Evolutionary conservation across 257 asterid genomes (phyloP), one percentile per base, ranked within the genome.

Genomic region (Leonotis leonurus): DNA sequence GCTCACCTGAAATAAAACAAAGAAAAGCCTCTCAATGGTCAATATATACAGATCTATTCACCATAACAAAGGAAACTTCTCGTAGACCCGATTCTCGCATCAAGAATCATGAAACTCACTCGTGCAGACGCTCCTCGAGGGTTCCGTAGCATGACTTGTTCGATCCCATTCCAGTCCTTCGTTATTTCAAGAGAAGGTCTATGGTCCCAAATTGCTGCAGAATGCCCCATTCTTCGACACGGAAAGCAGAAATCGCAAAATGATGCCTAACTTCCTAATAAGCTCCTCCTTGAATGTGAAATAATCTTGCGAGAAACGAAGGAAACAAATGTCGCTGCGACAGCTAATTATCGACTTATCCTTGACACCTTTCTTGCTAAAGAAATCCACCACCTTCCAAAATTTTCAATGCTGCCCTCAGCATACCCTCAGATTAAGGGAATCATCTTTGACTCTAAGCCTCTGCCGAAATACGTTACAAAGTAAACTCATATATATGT

Each of bases 101-200:
- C 13, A 54, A 44, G 22, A 69, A 59, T n/a, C 53, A 69, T 21
- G 70, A 67, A 76, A 75, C 89, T 75, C 63, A 92, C 99, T 80
- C 83, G 76, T 3, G 86, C 95, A 36, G 91, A 92, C 1, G 99
- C 91, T 29, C 99, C 99, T 16, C 70, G 85, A 69, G 84, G 83
- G 70, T 73, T 92, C 69, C 95, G 78, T 59, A 92, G 96, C 67
- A 80, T 69, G 54, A 92, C 86, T 78, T 86, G 98, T 22, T 83
- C 93, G 32, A 86, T 83, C 77, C 98, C 98, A 70, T 84, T 88
- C 90, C 90, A 80, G 55, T 88, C 97, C 73, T 86, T 92, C 1
- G 86, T 80, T 37, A 86, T 40, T 73, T 84, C 95, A 64, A 83
- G 74, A 14, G 90, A 86, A 1, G 81, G 81, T 72, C 71, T 75